Evolutionary conservation across 1,284 basidiomycete species (phyloP).

Genomic region (Trichosporon coremiiforme): DNA sequence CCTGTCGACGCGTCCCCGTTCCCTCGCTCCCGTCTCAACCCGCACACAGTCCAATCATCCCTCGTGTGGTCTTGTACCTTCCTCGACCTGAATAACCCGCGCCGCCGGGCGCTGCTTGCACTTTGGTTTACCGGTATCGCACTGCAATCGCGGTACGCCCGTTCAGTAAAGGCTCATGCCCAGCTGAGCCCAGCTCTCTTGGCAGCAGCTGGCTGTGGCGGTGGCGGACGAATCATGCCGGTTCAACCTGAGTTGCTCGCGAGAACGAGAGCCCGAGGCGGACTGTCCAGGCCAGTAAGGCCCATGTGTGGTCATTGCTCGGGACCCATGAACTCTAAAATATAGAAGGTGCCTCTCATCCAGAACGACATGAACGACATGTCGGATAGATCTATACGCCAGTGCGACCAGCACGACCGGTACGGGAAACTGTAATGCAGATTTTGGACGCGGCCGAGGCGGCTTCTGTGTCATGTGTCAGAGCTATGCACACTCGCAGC

Average conservation of each 20-base stretch:
- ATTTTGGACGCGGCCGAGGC: neutral
- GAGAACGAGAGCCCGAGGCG: neutral
- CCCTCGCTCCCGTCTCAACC: neutral
- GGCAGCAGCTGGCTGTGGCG: neutral
- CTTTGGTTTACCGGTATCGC: neutral
- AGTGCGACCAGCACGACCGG: neutral
- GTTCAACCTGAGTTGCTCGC: neutral
- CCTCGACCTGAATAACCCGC: neutral
- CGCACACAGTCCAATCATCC: neutral
- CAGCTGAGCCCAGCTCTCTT: neutral
- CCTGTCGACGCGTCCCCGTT: conserved; percentile 2
- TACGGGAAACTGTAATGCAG: conserved; percentile 8
- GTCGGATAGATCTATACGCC: neutral
- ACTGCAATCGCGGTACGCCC: neutral
- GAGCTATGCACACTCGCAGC: neutral
- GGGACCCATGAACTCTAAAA: conserved; percentile 7
- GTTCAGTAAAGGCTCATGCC: neutral
- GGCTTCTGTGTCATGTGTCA: neutral
- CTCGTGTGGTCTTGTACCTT: neutral
- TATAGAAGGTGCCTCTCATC: conserved; percentile 3
- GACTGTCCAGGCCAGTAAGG: neutral
- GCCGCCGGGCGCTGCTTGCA: neutral
- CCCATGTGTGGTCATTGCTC: neutral
- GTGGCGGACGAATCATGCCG: neutral
- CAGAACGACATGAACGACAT: too few species aligned